Conservation (phyloP, 2,329 filamentous ascomycete genomes). For the Talaromyces atroroseus region DNA sequence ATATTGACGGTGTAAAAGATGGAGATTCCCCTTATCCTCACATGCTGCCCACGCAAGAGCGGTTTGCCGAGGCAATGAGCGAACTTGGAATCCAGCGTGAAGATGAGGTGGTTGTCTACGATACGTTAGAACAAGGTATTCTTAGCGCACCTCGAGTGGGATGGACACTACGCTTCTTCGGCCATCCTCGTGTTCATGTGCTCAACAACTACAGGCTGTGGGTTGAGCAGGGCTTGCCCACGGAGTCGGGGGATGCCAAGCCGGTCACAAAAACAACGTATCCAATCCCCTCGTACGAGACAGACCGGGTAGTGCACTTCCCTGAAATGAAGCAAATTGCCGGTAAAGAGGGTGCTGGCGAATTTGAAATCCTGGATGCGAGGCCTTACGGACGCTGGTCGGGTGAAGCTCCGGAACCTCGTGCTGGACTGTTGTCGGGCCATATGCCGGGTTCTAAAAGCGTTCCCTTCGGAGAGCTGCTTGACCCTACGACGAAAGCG, state of each 20-base stretch:
- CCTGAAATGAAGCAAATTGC: conserved; percentile 74
- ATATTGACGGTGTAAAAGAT: conserved; percentile 88
- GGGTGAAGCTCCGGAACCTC: conserved; percentile 78
- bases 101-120: conserved; percentile 90
- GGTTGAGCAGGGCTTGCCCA: conserved; percentile 76
- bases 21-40: conserved; percentile 85
- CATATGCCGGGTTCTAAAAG: conserved; percentile 87
- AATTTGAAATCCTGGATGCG: conserved; percentile 84
- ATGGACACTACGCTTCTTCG: conserved; percentile 89
- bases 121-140: conserved; percentile 83
- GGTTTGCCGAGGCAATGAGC: conserved; percentile 84
- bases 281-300: conserved; percentile 52
- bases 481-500: conserved; percentile 78
- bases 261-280: conserved; percentile 42
- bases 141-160: conserved; percentile 90
- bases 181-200: conserved; percentile 80
- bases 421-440: conserved; percentile 77
- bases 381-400: conserved; percentile 73
- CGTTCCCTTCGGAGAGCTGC: conserved; percentile 70
- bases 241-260: conserved; percentile 61
- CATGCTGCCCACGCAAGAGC: conserved; percentile 80
- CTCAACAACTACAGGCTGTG: conserved; percentile 96
- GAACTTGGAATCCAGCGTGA: conserved; percentile 79
- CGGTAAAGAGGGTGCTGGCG: conserved; percentile 74
- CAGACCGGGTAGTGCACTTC: conserved; percentile 67